Evolutionary conservation across 108 stramenopile genomes (phyloP), one percentile per base, ranked within the genome.

Genomic region (Cyclostephanos tholiformis): DNA sequence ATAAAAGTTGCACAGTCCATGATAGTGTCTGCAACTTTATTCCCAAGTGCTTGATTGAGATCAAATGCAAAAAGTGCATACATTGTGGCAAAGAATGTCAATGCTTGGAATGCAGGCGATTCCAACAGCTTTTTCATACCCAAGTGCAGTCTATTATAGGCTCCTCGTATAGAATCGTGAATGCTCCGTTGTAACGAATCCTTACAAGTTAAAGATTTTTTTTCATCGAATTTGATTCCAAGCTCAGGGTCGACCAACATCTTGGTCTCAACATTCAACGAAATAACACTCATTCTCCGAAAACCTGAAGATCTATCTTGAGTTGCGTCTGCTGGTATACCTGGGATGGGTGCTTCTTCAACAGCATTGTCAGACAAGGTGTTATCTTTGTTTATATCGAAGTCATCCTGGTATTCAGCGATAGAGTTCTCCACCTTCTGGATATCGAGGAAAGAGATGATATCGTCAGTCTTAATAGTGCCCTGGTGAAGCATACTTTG

Each of bases 31-130:
- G 64, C 30, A 35, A 29, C 43, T 41, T 79, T 79, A 23, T 72
- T 49, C 12, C 83, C 83, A 36, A 75, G 16, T 51, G 67, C 78
- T 0, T 75, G 17, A 46, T 72, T 80, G 69, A 84, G 75, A 53
- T 84, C 83, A 46, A 72, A 76, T 14, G 83, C 83, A 48, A 84
- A 80, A 14, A 84, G 38, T 32, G 83, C 79, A 60, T 80, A 80
- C 9, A 80, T 63, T 43, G 83, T 84, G 12, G 63, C 61, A 38
- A 76, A 57, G 27, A 76, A 76, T 41, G 80, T 84, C 30, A 84
- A 49, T 16, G 71, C 35, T 50, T 84, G 83, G 65, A 84, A 69
- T 14, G 44, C 46, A 30, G 65, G 75, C 26, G 78, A 71, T 17
- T 80, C 69, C 58, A 84, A 39, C 20, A 59, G 35, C 7, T 16